Conservation (phyloP, 1,284 basidiomycete genomes). For the Bondarzewia mesenterica region DNA sequence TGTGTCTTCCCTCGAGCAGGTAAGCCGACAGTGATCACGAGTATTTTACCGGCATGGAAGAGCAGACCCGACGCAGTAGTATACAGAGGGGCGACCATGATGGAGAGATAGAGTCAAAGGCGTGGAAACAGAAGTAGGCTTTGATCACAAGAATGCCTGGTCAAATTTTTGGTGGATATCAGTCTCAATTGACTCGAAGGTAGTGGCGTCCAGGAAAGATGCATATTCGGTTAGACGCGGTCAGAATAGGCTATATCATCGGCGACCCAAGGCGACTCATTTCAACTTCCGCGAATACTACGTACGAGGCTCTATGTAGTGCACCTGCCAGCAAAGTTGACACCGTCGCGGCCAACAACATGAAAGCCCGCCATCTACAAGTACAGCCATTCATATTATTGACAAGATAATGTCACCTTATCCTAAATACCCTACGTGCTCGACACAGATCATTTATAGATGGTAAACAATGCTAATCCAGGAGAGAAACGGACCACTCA, state of each 20-base stretch:
- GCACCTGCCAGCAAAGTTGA: too few species aligned
- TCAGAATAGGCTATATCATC: too few species aligned
- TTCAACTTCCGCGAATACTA: background rate
- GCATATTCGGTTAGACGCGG: too few species aligned
- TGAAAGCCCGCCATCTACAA: too few species aligned
- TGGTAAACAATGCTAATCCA: background rate
- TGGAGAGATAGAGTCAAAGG: background rate
- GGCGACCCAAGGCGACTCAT: too few species aligned
- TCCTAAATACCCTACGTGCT: background rate
- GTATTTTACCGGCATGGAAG: slow-evolving; percentile 92
- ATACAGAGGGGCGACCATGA: slow-evolving; percentile 84
- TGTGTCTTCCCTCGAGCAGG: slow-evolving; percentile 96
- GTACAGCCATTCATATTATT: too few species aligned
- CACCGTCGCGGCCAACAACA: too few species aligned
- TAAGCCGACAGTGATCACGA: slow-evolving; percentile 86
- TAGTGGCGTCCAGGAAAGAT: too few species aligned
- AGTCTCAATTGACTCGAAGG: too few species aligned
- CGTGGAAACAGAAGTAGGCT: background rate
- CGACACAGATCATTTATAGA: background rate
- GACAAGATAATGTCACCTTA: background rate
- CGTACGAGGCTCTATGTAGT: too few species aligned
- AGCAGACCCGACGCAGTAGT: slow-evolving; percentile 79
- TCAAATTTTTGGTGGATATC: too few species aligned
- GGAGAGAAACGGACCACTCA: background rate
- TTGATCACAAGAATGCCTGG: too few species aligned